phyloP scores from a whole-genome alignment of 2,329 filamentous ascomycete species.

The Colletotrichum sp. region DNA sequence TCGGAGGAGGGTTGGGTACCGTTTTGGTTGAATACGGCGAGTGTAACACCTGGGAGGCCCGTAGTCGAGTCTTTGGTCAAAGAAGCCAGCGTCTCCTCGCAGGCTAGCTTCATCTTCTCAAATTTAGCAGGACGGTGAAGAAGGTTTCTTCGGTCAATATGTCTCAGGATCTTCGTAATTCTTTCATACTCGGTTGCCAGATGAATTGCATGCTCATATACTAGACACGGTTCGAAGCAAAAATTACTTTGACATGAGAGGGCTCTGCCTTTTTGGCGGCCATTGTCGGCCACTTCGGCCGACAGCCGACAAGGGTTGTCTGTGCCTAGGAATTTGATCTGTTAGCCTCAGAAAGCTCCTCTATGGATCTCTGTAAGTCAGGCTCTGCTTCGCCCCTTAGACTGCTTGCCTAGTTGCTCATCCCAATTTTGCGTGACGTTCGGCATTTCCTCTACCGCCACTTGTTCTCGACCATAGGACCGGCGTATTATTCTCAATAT shows the following conservation, averaged over 20 bases:
- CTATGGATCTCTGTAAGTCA: neutral
- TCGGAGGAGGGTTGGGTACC: neutral
- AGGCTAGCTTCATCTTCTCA: neutral
- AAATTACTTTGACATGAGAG: neutral
- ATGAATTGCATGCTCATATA: neutral
- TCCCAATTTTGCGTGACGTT: neutral
- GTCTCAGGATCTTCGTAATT: neutral
- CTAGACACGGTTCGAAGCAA: neutral
- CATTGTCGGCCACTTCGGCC: neutral
- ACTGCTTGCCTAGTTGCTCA: neutral
- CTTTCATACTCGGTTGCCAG: neutral
- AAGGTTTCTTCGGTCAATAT: neutral
- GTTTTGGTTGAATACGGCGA: neutral
- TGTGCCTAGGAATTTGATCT: neutral
- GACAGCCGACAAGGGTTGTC: neutral
- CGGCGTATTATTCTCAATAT: neutral
- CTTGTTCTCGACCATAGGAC: neutral
- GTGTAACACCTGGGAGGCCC: neutral
- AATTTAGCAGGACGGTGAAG: neutral
- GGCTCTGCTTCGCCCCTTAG: neutral
- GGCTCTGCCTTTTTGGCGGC: neutral
- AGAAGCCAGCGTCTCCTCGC: neutral
- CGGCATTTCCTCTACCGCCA: neutral
- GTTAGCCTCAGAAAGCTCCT: neutral
- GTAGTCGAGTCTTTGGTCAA: neutral